A percentile compares a stretch with the other conserved stretches of the same genome.
These are phyloP conservation scores for Peronospora farinosa DNA, from an alignment of 352 stramenopile genomes.

Conservation along the genomic window DNA sequence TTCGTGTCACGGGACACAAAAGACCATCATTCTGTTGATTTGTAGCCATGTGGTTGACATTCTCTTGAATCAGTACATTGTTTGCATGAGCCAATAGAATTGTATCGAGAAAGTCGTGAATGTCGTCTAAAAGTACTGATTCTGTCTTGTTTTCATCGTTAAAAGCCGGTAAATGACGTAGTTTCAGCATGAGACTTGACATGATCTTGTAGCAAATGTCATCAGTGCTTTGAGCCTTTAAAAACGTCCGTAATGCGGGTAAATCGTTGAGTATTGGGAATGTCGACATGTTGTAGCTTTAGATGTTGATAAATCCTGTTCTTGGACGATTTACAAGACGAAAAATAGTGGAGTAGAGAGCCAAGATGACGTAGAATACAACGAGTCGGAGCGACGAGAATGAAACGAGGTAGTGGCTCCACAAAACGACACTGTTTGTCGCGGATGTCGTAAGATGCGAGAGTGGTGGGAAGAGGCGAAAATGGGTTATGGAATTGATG, in stretches of 20 bases:
- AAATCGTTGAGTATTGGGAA: slow-evolving; percentile 3
- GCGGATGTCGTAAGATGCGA: slow-evolving; percentile 8
- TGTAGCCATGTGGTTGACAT: slow-evolving; percentile 7
- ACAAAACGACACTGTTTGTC: background rate
- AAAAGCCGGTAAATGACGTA: slow-evolving; percentile 14
- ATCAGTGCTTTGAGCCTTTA: slow-evolving; percentile 15
- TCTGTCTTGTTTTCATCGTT: slow-evolving; percentile 3
- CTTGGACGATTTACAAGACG: background rate
- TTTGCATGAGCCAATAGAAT: slow-evolving; percentile 42
- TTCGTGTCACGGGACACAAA: slow-evolving; percentile 29
- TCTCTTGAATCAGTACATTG: slow-evolving; percentile 9
- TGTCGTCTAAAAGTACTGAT: slow-evolving; percentile 24
- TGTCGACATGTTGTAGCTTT: slow-evolving; percentile 5
- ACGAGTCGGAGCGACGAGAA: background rate
- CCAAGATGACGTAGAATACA: background rate
- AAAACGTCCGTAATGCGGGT: slow-evolving; percentile 18
- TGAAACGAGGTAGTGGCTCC: background rate
- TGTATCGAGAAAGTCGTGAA: slow-evolving; percentile 40
- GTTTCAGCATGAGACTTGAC: slow-evolving; percentile 17
- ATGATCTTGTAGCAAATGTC: slow-evolving; percentile 13
- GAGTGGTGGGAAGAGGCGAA: slow-evolving; percentile 5
- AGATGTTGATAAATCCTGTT: background rate
- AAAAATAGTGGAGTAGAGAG: slow-evolving; percentile 1
- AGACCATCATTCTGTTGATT: slow-evolving; percentile 5
- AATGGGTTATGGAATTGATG: background rate